phyloP scores from a whole-genome alignment of 768 basidiomycete genomes.

The Suillus cothurnatus region DNA sequence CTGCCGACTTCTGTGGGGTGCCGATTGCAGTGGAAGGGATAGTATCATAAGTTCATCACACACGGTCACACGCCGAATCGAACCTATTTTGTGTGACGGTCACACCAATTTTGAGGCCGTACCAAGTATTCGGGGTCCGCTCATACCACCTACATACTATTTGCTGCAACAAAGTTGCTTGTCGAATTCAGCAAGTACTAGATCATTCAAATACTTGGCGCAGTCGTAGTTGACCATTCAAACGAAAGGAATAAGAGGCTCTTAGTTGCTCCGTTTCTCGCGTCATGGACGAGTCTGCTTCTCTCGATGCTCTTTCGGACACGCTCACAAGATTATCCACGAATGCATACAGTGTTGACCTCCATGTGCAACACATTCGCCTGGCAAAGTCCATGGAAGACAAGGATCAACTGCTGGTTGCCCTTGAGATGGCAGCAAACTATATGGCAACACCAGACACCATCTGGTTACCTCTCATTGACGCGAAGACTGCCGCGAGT shows the following conservation, averaged over 20 bases:
- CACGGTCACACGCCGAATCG: too few species aligned
- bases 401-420: conserved; percentile 60
- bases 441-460: conserved; percentile 68
- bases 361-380: conserved; percentile 69
- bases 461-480: conserved; percentile 73
- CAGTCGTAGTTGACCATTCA: not conserved
- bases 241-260: not conserved
- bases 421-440: conserved; percentile 66
- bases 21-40: too few species aligned
- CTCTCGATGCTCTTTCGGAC: conserved; percentile 64
- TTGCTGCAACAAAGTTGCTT: not conserved
- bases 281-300: conserved; percentile 57
- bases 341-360: conserved; percentile 59
- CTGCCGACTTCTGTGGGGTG: too few species aligned
- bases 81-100: too few species aligned
- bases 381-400: conserved; percentile 57
- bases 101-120: too few species aligned
- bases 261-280: not conserved
- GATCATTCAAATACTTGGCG: not conserved
- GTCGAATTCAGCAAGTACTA: not conserved
- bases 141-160: not conserved
- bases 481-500: conserved; percentile 49
- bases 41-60: too few species aligned
- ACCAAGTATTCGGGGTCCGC: conserved; percentile 2
- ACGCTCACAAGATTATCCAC: conserved; percentile 59